Evolutionary conservation across 192 early-diverging fungal genomes (phyloP).

Genomic region (Haplosporangium gracile): DNA sequence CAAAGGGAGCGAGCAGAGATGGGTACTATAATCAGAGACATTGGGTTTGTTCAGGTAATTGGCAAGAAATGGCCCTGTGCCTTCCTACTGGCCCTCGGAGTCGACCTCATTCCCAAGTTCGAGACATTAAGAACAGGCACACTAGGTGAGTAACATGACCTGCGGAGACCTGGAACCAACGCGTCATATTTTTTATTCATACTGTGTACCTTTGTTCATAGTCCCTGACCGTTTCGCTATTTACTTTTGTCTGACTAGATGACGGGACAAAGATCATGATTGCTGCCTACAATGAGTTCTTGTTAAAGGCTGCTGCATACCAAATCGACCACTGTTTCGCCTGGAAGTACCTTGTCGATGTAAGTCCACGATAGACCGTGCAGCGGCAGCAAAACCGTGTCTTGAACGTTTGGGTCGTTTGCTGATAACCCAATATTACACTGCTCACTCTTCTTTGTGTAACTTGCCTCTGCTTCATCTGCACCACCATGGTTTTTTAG

Average conservation of each 20-base stretch:
- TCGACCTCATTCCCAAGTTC: constrained; percentile 58
- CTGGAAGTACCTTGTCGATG: constrained; percentile 65
- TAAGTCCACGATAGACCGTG: constrained; percentile 45
- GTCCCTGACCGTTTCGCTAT: neutral
- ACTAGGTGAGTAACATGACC: constrained; percentile 13
- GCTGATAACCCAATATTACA: neutral
- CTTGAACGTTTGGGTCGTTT: neutral
- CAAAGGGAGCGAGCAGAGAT: constrained; percentile 45
- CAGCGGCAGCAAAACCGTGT: constrained; percentile 9
- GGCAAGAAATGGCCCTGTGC: constrained; percentile 68
- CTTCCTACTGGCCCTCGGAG: constrained; percentile 62
- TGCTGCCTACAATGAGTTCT: constrained; percentile 44
- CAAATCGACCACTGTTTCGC: constrained; percentile 59
- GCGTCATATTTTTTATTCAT: neutral
- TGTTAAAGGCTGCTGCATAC: constrained; percentile 50
- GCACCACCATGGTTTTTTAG: constrained; percentile 48
- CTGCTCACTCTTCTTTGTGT: neutral
- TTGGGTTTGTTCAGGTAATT: constrained; percentile 63
- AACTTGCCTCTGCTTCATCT: neutral
- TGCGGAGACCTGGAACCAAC: neutral
- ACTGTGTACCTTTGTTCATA: neutral
- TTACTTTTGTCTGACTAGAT: neutral
- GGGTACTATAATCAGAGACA: constrained; percentile 73
- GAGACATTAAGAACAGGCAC: constrained; percentile 27
- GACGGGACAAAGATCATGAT: constrained; percentile 19